These are phyloP conservation scores for Aspergillus conjunctus DNA, from an alignment of 495 filamentous ascomycete genomes.

Conservation along the genomic window DNA sequence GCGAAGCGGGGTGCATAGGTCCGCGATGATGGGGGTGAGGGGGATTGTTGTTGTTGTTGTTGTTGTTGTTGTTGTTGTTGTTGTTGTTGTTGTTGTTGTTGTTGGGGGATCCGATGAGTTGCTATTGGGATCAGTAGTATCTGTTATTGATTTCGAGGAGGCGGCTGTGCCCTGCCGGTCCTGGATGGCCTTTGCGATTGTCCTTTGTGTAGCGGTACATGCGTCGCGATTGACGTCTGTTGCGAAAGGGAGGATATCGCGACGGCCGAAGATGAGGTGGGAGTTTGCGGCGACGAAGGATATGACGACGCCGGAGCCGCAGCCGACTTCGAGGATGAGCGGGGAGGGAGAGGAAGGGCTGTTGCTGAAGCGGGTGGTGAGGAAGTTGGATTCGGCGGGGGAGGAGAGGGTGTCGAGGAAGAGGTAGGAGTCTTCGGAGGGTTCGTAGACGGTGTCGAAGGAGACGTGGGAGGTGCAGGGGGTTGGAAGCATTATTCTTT, in stretches of 20 bases:
- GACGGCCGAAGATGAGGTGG: constrained; percentile 67
- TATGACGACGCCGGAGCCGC: constrained; percentile 88
- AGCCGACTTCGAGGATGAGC: constrained; percentile 81
- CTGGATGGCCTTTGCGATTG: constrained; percentile 57
- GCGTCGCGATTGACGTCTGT: constrained; percentile 83
- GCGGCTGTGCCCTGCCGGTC: constrained; percentile 22
- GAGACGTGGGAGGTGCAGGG: constrained; percentile 89
- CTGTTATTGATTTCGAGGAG: constrained; percentile 14
- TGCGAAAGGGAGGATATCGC: constrained; percentile 68
- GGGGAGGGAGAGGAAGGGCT: constrained; percentile 45
- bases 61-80: no score
- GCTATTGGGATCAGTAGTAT: neutral
- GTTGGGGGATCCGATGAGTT: neutral
- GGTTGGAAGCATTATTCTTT: constrained; percentile 75
- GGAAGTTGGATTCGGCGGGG: constrained; percentile 67
- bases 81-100: no score
- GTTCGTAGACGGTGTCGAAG: constrained; percentile 85
- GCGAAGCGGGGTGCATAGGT: constrained; percentile 63
- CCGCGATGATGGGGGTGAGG: constrained; percentile 63
- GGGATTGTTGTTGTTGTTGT: constrained; percentile 31
- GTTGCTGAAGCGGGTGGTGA: constrained; percentile 57
- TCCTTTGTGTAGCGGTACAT: constrained; percentile 66
- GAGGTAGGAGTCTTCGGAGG: constrained; percentile 93
- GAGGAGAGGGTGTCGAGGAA: constrained; percentile 90
- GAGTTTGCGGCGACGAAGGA: constrained; percentile 83